Evolutionary conservation across 352 stramenopile genomes (phyloP).

Genomic region (Phytophthora litchii): DNA sequence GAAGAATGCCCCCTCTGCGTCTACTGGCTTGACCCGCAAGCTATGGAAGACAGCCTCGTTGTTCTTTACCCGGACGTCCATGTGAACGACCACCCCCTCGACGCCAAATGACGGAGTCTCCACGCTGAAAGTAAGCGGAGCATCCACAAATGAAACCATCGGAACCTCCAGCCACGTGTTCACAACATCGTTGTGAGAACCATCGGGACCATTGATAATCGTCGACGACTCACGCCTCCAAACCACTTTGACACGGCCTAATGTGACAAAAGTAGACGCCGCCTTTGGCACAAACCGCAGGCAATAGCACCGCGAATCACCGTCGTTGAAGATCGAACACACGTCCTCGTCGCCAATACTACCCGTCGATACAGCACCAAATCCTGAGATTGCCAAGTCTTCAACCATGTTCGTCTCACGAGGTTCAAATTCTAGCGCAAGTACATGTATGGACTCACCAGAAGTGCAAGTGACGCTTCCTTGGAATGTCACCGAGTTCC

Average conservation of each 20-base stretch:
- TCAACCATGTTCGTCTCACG: slow-evolving; percentile 41
- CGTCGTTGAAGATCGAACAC: slow-evolving; percentile 52
- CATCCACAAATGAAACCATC: slow-evolving; percentile 68
- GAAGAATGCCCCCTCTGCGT: slow-evolving; percentile 78
- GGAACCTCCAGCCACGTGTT: slow-evolving; percentile 71
- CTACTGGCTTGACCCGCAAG: slow-evolving; percentile 69
- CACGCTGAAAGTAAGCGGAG: slow-evolving; percentile 69
- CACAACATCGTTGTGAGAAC: slow-evolving; percentile 56
- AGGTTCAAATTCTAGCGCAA: slow-evolving; percentile 63
- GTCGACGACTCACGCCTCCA: slow-evolving; percentile 69
- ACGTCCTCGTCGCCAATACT: slow-evolving; percentile 27
- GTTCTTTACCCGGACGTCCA: slow-evolving; percentile 72
- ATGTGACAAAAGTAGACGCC: slow-evolving; percentile 47
- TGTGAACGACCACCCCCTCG: slow-evolving; percentile 57
- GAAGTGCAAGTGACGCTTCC: slow-evolving; percentile 58
- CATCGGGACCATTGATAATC: slow-evolving; percentile 38
- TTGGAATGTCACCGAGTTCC: slow-evolving; percentile 67
- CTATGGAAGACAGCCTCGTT: slow-evolving; percentile 77
- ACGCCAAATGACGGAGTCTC: slow-evolving; percentile 76
- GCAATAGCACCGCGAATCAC: slow-evolving; percentile 68
- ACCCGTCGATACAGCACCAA: slow-evolving; percentile 23
- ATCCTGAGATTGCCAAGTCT: slow-evolving; percentile 49
- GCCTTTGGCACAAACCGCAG: slow-evolving; percentile 58
- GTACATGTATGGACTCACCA: slow-evolving; percentile 52
- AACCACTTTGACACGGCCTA: slow-evolving; percentile 64